phyloP scores from a whole-genome alignment of 2,329 filamentous ascomycete species.

The Setomelanomma holmii region DNA sequence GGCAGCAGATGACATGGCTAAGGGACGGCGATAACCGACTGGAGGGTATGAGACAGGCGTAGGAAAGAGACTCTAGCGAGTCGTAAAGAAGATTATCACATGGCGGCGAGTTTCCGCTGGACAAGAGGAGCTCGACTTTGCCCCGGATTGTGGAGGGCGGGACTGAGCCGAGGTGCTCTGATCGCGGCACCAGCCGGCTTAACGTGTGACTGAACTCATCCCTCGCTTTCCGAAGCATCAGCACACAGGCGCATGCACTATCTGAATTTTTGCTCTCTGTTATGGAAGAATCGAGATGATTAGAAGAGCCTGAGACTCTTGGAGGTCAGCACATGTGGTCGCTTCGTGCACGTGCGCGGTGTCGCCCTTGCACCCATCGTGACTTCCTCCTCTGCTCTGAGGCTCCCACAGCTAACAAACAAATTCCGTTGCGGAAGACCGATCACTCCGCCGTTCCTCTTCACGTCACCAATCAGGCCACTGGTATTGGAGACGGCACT shows the following conservation, averaged over 20 bases:
- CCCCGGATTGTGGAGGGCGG: conserved; percentile 34
- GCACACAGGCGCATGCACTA: too few species aligned
- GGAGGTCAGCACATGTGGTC: too few species aligned
- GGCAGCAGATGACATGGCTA: conserved; percentile 40
- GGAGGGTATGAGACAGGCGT: not conserved
- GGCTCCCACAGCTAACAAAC: not conserved
- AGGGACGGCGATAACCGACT: not conserved
- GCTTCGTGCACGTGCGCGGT: not conserved
- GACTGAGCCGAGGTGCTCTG: conserved; percentile 35
- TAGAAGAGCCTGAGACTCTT: not conserved
- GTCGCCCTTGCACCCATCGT: not conserved
- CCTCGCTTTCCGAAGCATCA: not conserved
- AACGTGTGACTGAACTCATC: conserved; percentile 8
- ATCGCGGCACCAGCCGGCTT: conserved; percentile 36
- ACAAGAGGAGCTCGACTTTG: conserved; percentile 20
- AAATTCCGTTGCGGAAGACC: not conserved
- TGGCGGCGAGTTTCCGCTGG: conserved; percentile 34
- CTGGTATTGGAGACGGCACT: too few species aligned
- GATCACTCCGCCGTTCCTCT: too few species aligned
- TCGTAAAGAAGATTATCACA: conserved; percentile 35
- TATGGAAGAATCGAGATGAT: too few species aligned
- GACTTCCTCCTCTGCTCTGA: conserved; percentile 3
- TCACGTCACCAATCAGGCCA: too few species aligned
- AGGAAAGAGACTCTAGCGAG: conserved; percentile 29
- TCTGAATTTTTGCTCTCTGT: too few species aligned